Base-by-base conservation (phyloP, 495 filamentous ascomycete genomes). In the Aspergillus leporis region DNA sequence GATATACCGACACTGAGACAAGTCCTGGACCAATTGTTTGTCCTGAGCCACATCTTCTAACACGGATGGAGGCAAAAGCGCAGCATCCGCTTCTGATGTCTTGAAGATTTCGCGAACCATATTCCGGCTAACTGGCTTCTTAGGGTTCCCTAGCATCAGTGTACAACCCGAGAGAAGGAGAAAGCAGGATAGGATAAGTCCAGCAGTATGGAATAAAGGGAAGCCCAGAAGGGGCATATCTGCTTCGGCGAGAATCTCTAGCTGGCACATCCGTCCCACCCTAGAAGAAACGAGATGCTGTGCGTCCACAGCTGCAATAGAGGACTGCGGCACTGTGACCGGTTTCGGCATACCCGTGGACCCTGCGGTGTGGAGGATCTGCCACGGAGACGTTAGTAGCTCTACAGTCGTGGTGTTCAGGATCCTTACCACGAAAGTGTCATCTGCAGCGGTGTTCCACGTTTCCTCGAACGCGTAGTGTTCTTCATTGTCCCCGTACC, bases 311-410 rank as follows among this genome's bases (percentile, higher is more conserved):
- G 55, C 51, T 1, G 54, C 55, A 9, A 64, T 16, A 14, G 54
- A 43, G 14, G 28, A 12, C 18, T 61, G 58, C 22, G 56, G 22
- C 28, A 61, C 40, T 13, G 62, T 64, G 21, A 78, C 54, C 0
- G 74, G 75, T 51, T 76, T 76, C 0, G 74, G 74, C 25, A 74
- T 59, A 0, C 75, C 74, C 0, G 75, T 78, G 3, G 74, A 75
- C 4, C 76, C 77, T 4, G 72, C 72, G 5, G 76, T 78, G 46
- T 80, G 77, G 41, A 74, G 32, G 5, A 59, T 23, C 61, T 64
- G 30, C 25, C 25, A 28, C 25, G 5, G 32, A 40, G 23, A 22
- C n/a, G n/a, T 9, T 28, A 45, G 36, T 46, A 36, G 22, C 23
- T 13, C 16, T 22, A 28, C 28, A 16, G 18, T 5, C n/a, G 18